Conservation (phyloP, 352 stramenopile genomes). For the Globisporangium nunn region DNA sequence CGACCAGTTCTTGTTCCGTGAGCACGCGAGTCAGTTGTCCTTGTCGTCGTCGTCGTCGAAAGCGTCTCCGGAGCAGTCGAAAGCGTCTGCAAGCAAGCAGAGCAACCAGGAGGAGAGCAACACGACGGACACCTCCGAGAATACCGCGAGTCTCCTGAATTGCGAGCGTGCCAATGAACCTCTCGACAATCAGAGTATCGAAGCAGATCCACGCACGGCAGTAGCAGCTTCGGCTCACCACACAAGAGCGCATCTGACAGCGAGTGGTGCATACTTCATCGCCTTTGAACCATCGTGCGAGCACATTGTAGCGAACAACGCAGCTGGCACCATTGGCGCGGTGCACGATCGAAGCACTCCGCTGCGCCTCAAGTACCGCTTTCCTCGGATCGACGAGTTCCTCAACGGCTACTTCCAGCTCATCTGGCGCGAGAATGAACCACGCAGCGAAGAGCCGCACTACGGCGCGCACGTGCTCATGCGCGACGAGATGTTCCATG, state of each 20-base stretch:
- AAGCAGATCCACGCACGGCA: slow-evolving; percentile 2
- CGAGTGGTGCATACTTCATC: slow-evolving; percentile 26
- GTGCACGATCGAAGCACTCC: slow-evolving; percentile 31
- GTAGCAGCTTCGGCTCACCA: background rate
- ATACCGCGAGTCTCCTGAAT: background rate
- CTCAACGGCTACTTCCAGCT: slow-evolving; percentile 61
- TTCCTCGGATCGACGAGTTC: slow-evolving; percentile 33
- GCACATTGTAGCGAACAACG: slow-evolving; percentile 18
- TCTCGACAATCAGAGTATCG: slow-evolving; percentile 3
- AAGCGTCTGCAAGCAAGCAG: too few species aligned
- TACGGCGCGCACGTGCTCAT: slow-evolving; percentile 38
- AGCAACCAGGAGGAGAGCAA: background rate
- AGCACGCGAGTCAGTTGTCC: slow-evolving; percentile 5
- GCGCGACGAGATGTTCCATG: slow-evolving; percentile 31
- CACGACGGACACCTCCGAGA: background rate
- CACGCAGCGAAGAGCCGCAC: slow-evolving; percentile 43
- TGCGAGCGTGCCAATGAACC: background rate
- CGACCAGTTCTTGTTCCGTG: slow-evolving; percentile 10
- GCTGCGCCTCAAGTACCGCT: slow-evolving; percentile 36
- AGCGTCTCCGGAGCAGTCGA: background rate
- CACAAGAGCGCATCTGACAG: background rate
- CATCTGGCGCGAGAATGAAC: slow-evolving; percentile 45
- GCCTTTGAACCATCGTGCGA: slow-evolving; percentile 35
- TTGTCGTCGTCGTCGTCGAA: background rate
- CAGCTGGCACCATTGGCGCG: slow-evolving; percentile 19